Conservation (phyloP, 2,329 filamentous ascomycete species). For the Rhynchosporium secalis region DNA sequence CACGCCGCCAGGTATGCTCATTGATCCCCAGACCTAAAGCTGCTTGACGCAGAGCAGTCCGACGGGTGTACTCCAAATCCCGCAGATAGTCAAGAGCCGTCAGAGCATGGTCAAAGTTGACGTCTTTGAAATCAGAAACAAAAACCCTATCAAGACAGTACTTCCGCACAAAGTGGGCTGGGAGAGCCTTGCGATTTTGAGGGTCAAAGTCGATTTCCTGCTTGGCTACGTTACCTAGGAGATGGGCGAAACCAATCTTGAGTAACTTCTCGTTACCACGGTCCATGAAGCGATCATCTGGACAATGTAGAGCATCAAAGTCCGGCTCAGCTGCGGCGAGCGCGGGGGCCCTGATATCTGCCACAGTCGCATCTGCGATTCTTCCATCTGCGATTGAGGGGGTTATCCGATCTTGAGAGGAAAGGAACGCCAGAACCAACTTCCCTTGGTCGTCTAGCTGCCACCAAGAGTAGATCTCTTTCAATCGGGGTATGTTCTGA, state of each 20-base stretch:
- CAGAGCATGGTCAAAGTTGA: slow-evolving; percentile 31
- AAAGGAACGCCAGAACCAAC: slow-evolving; percentile 30
- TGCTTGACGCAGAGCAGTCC: slow-evolving; percentile 27
- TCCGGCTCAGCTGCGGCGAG: slow-evolving; percentile 3
- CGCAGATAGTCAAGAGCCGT: slow-evolving; percentile 35
- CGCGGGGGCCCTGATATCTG: slow-evolving; percentile 3
- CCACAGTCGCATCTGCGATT: slow-evolving; percentile 5
- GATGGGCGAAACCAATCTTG: slow-evolving; percentile 20
- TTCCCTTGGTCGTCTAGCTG: slow-evolving; percentile 30
- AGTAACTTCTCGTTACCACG: slow-evolving; percentile 25
- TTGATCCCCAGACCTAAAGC: slow-evolving; percentile 29
- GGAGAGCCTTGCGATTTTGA: slow-evolving; percentile 20
- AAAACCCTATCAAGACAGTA: slow-evolving; percentile 30
- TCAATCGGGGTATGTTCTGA: slow-evolving; percentile 30
- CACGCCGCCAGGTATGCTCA: slow-evolving; percentile 30
- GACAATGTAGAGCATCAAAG: slow-evolving; percentile 7
- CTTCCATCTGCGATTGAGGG: slow-evolving; percentile 12
- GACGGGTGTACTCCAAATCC: slow-evolving; percentile 33
- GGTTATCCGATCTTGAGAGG: slow-evolving; percentile 24
- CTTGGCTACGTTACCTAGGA: not conserved
- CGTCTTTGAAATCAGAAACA: slow-evolving; percentile 25
- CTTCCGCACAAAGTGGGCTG: slow-evolving; percentile 23
- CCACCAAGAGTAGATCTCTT: slow-evolving; percentile 34
- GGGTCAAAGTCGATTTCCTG: not conserved
- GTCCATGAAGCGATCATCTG: slow-evolving; percentile 26